Evolutionary conservation across 2,329 filamentous ascomycete genomes (phyloP).

Genomic region (Colletotrichum falcatum): DNA sequence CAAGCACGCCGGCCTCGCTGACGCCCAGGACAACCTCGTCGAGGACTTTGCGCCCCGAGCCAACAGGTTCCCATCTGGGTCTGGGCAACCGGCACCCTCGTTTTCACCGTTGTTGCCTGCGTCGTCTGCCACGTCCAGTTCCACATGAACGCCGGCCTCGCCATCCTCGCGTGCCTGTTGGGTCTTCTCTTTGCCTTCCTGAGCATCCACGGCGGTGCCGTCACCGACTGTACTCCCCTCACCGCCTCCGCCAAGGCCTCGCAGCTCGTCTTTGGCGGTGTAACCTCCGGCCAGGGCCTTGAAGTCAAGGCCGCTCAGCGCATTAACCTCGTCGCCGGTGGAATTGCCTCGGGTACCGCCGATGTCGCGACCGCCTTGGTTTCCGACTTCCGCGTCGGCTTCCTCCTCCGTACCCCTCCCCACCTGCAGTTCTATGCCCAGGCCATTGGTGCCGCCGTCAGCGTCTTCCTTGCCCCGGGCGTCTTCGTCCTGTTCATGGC

Average conservation of each 20-base stretch:
- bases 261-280: conserved; percentile 75
- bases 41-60: conserved; percentile 55
- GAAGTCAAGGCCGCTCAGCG: conserved; percentile 63
- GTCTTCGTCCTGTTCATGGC: conserved; percentile 76
- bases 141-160: conserved; percentile 68
- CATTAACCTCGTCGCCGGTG: conserved; percentile 74
- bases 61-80: conserved; percentile 66
- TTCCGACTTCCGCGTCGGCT: conserved; percentile 75
- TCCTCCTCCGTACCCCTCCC: conserved; percentile 73
- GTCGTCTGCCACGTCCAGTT: conserved; percentile 64
- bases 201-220: conserved; percentile 61
- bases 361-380: conserved; percentile 66
- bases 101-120: conserved; percentile 62
- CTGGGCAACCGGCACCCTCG: conserved; percentile 60
- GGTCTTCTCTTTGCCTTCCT: conserved; percentile 71
- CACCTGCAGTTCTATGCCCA: conserved; percentile 76
- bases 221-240: conserved; percentile 70
- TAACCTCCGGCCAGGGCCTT: conserved; percentile 67
- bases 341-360: conserved; percentile 67
- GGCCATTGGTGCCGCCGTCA: conserved; percentile 69
- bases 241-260: conserved; percentile 76
- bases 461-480: conserved; percentile 75
- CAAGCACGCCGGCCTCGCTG: conserved; percentile 52
- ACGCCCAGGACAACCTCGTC: conserved; percentile 48
- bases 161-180: conserved; percentile 65